A percentile compares a stretch with the other conserved stretches of the same genome.
phyloP scores from a whole-genome alignment of 345 rosid genomes.

The Theobroma cacao region DNA sequence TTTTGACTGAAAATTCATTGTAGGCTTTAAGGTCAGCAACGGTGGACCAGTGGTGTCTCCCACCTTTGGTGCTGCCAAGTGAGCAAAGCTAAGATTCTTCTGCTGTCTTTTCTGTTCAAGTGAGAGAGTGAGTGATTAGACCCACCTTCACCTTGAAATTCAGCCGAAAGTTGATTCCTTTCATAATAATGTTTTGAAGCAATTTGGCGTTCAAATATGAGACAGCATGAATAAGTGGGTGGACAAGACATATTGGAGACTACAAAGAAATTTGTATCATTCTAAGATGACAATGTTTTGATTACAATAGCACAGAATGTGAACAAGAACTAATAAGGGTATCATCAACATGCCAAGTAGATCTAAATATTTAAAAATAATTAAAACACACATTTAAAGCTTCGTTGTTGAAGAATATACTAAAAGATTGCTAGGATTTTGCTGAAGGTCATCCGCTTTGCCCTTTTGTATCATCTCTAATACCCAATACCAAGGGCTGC shows the following conservation, averaged over 20 bases:
- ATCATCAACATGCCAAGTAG: neutral
- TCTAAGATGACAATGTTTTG: constrained; percentile 16
- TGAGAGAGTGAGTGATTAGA: constrained; percentile 21
- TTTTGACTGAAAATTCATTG: constrained; percentile 30
- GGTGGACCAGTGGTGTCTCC: constrained; percentile 50
- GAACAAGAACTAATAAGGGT: constrained; percentile 1
- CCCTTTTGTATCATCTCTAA: neutral
- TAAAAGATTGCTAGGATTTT: neutral
- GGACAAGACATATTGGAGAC: constrained; percentile 8
- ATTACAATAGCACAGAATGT: constrained; percentile 10
- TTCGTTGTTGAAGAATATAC: neutral
- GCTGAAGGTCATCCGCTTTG: neutral
- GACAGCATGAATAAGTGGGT: constrained; percentile 20
- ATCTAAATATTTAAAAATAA: neutral
- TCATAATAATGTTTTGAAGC: constrained; percentile 25
- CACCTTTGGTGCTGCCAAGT: constrained; percentile 36
- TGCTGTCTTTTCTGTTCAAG: constrained; percentile 34
- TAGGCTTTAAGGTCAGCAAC: constrained; percentile 40
- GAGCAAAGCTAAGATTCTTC: constrained; percentile 30
- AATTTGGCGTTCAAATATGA: constrained; percentile 17
- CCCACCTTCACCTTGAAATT: constrained; percentile 28
- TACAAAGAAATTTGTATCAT: neutral
- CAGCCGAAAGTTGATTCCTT: constrained; percentile 30
- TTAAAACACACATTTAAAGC: neutral
- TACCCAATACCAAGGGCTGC: neutral